A percentile compares a stretch with the other conserved stretches of the same genome.
Conservation (phyloP, 1,139 yeast species). For the Yamadazyma taylorii region DNA sequence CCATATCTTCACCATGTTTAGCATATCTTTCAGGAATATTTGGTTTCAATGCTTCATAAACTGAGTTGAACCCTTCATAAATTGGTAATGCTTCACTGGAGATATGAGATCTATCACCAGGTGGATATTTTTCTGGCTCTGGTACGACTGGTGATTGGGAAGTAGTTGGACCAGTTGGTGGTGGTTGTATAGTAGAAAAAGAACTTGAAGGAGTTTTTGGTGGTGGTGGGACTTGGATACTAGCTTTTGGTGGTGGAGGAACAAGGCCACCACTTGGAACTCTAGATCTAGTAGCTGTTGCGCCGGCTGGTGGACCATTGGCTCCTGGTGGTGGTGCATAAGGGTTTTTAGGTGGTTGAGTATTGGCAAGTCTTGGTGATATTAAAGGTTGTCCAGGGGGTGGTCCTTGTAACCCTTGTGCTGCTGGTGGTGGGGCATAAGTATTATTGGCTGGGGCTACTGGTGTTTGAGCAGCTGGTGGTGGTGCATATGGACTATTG, state of each 20-base stretch:
- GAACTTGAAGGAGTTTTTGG: slow-evolving; percentile 18
- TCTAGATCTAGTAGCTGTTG: slow-evolving; percentile 10
- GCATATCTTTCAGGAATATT: slow-evolving; percentile 71
- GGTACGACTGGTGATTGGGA: slow-evolving; percentile 16
- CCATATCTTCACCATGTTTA: slow-evolving; percentile 79
- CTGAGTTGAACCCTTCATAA: slow-evolving; percentile 51
- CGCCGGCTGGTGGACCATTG: slow-evolving; percentile 8
- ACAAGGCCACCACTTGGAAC: slow-evolving; percentile 16
- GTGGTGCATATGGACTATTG: slow-evolving; percentile 12
- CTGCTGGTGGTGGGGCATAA: slow-evolving; percentile 16
- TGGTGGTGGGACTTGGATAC: slow-evolving; percentile 22
- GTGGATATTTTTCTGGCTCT: slow-evolving; percentile 44
- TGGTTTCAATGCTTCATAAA: slow-evolving; percentile 66
- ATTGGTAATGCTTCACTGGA: slow-evolving; percentile 61
- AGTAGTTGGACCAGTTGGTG: slow-evolving; percentile 19
- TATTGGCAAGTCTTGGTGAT: background rate
- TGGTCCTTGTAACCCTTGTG: slow-evolving; percentile 12
- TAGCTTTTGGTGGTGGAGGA: slow-evolving; percentile 22
- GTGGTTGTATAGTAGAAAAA: slow-evolving; percentile 16
- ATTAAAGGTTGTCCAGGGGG: slow-evolving; percentile 2
- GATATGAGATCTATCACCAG: slow-evolving; percentile 74
- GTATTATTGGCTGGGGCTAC: slow-evolving; percentile 15
- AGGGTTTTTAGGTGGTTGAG: slow-evolving; percentile 37
- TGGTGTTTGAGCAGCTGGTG: slow-evolving; percentile 11
- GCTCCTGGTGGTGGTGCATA: slow-evolving; percentile 39